phyloP scores from a whole-genome alignment of 2,329 filamentous ascomycete genomes.

The Paecilomyces variotii region DNA sequence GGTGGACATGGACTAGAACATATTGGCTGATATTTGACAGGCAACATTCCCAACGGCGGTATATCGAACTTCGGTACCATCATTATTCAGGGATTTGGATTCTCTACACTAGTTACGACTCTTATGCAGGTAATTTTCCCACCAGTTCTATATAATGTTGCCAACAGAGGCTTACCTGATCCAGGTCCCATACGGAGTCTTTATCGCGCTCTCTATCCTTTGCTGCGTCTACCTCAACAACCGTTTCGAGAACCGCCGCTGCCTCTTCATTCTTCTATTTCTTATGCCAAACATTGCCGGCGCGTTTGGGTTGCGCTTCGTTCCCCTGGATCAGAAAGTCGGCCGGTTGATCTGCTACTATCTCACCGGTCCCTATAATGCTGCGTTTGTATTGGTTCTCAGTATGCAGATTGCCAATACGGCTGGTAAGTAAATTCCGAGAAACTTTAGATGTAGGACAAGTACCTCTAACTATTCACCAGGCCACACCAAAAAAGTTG shows the following conservation, averaged over 20 bases:
- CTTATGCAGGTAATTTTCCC: constrained; percentile 37
- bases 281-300: constrained; percentile 54
- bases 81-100: constrained; percentile 52
- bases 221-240: constrained; percentile 43
- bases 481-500: constrained; percentile 56
- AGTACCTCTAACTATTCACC: constrained; percentile 19
- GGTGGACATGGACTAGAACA: too few species aligned
- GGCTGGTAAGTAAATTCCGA: constrained; percentile 22
- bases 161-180: neutral
- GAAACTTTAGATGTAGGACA: neutral
- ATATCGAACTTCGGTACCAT: constrained; percentile 53
- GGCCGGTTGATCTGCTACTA: constrained; percentile 53
- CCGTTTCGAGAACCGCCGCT: constrained; percentile 41
- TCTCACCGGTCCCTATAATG: constrained; percentile 48
- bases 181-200: constrained; percentile 41
- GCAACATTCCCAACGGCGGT: constrained; percentile 49
- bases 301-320: constrained; percentile 50
- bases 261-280: constrained; percentile 48
- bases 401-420: constrained; percentile 40
- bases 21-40: constrained; percentile 6
- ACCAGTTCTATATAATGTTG: neutral
- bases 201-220: constrained; percentile 45
- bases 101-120: constrained; percentile 46
- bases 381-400: constrained; percentile 44
- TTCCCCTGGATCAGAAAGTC: constrained; percentile 42